Evolutionary conservation across 768 basidiomycete genomes (phyloP).

Genomic region (Mycena leptocephala): DNA sequence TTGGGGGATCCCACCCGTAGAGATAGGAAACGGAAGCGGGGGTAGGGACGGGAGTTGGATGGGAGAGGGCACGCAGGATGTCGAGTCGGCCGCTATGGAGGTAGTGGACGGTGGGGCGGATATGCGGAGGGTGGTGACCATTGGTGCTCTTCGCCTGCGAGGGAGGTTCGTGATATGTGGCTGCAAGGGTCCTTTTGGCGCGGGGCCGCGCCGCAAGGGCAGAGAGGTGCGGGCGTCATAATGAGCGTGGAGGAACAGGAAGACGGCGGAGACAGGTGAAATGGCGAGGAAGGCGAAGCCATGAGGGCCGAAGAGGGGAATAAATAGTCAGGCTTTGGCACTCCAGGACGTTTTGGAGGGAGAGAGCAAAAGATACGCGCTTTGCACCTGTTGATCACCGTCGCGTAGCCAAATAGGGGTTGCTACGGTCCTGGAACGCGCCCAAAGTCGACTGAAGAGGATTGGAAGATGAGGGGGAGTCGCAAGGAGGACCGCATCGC

Average conservation of each 20-base stretch:
- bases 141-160: neutral
- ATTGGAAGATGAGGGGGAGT: no score
- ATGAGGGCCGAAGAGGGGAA: no score
- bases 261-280: neutral
- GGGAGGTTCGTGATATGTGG: slow-evolving; percentile 30
- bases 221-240: slow-evolving; percentile 13
- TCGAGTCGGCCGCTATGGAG: neutral
- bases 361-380: neutral
- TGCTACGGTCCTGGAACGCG: no score
- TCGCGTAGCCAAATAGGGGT: neutral
- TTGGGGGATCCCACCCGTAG: neutral
- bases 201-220: slow-evolving; percentile 3
- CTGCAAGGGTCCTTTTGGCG: slow-evolving; percentile 16
- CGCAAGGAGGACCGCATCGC: neutral
- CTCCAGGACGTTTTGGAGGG: neutral
- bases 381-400: slow-evolving; percentile 8
- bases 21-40: slow-evolving; percentile 6
- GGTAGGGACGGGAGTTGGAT: slow-evolving; percentile 11
- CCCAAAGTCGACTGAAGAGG: no score
- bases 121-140: neutral
- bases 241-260: slow-evolving; percentile 24
- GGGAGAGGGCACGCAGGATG: neutral
- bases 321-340: no score
- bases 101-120: neutral
- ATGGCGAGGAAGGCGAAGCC: slow-evolving; percentile 6